These are phyloP conservation scores for Malus hybrid DNA, from an alignment of 331 rosid species.

Conservation along the genomic window DNA sequence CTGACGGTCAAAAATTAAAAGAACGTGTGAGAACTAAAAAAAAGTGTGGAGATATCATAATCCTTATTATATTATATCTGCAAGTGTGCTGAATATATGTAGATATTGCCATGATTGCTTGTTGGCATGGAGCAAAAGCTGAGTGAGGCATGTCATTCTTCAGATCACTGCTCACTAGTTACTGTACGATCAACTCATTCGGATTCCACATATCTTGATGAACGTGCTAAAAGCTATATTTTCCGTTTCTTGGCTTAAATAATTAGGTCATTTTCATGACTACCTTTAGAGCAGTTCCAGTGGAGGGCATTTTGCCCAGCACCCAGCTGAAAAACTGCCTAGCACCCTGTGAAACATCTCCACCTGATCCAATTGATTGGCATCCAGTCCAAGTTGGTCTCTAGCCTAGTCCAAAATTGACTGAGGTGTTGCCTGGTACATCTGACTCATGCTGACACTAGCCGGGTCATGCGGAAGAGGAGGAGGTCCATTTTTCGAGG, in stretches of 20 bases:
- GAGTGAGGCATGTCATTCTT: neutral
- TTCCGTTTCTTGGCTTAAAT: neutral
- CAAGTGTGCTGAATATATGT: neutral
- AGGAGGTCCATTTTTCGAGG: too few relatives aligned
- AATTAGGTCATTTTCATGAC: neutral
- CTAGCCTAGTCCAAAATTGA: too few relatives aligned
- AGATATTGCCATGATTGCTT: neutral
- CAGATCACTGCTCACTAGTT: neutral
- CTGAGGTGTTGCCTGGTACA: too few relatives aligned
- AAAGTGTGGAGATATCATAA: accelerated
- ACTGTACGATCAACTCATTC: neutral
- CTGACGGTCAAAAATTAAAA: accelerated
- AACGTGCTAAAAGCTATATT: neutral
- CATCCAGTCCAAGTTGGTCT: too few relatives aligned
- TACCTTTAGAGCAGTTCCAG: neutral
- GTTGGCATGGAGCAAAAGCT: neutral
- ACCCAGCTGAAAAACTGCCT: too few relatives aligned
- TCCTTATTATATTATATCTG: too few relatives aligned
- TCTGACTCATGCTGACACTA: too few relatives aligned
- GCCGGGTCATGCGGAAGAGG: too few relatives aligned
- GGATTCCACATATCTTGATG: neutral
- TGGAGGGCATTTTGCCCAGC: too few relatives aligned
- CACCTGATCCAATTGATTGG: too few relatives aligned
- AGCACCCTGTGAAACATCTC: too few relatives aligned
- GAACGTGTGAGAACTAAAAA: too few relatives aligned